Percentiles rank a stretch among this genome's conserved stretches.
Evolutionary conservation across 176 grass and related monocot species (phyloP).

Genomic region (Lolium perenne): DNA sequence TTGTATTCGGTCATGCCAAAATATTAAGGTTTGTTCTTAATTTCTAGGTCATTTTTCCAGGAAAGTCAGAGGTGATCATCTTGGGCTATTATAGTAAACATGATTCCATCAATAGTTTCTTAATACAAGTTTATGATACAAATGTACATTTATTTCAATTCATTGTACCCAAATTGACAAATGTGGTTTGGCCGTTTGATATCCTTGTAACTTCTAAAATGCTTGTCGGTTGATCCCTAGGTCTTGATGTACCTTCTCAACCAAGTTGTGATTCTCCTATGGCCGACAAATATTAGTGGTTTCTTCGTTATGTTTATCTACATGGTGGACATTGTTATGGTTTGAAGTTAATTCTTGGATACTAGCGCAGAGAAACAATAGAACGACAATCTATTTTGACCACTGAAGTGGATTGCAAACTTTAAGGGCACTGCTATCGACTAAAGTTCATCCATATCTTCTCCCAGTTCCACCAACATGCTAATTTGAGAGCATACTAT

Average conservation of each 20-base stretch:
- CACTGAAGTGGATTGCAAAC: not conserved
- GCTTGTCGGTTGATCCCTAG: not conserved
- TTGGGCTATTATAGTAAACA: constrained; percentile 10
- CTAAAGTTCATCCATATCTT: not conserved
- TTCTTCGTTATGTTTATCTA: constrained; percentile 9
- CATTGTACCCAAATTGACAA: not conserved
- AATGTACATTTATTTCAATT: not conserved
- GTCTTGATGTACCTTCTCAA: constrained; percentile 7
- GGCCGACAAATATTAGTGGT: not conserved
- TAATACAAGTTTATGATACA: constrained; percentile 18
- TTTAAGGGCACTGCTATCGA: not conserved
- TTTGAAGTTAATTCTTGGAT: not conserved
- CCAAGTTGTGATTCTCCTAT: constrained; percentile 4
- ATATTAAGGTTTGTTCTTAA: constrained; percentile 72
- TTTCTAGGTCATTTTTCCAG: constrained; percentile 1
- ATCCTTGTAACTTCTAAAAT: constrained; percentile 14
- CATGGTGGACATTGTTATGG: constrained; percentile 4
- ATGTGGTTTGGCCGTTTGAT: not conserved
- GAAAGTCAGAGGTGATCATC: constrained; percentile 20
- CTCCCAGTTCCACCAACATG: not conserved
- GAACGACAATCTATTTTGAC: not conserved
- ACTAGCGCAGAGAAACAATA: not conserved
- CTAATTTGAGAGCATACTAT: not conserved
- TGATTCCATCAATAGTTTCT: constrained; percentile 33
- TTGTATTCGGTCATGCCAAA: constrained; percentile 88